These are phyloP conservation scores for Pythium dissimile DNA, from an alignment of 352 stramenopile species.

Conservation along the genomic window DNA sequence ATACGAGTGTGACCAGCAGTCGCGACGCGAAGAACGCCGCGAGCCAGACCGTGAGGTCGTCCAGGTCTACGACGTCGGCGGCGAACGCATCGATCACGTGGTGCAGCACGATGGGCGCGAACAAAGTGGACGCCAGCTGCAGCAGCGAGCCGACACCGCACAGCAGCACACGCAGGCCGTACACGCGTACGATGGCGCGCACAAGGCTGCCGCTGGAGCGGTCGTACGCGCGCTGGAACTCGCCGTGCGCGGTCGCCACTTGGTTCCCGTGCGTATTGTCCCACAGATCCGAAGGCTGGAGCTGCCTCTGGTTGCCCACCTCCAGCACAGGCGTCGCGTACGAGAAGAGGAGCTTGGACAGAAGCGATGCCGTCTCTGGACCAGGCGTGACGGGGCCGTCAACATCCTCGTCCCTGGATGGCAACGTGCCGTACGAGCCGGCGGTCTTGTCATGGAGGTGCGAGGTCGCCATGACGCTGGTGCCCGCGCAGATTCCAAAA, in stretches of 20 bases:
- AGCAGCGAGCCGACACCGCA: conserved; percentile 31
- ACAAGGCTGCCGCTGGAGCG: conserved; percentile 25
- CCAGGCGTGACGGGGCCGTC: not conserved
- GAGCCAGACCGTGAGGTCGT: conserved; percentile 27
- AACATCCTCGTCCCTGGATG: not conserved
- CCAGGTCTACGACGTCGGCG: conserved; percentile 23
- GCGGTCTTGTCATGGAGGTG: not conserved
- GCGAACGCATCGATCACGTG: conserved; percentile 39
- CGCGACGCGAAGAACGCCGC: conserved; percentile 39
- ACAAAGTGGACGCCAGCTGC: conserved; percentile 28
- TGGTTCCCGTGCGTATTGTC: conserved; percentile 29
- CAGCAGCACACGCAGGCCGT: conserved; percentile 25
- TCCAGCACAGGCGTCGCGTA: conserved; percentile 40
- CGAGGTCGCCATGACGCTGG: not conserved
- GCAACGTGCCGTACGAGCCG: not conserved
- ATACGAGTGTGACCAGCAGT: conserved; percentile 28
- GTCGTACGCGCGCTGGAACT: conserved; percentile 24
- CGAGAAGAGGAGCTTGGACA: conserved; percentile 38
- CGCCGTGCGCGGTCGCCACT: conserved; percentile 19
- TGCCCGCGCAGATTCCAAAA: no score
- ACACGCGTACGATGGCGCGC: conserved; percentile 21
- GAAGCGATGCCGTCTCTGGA: conserved; percentile 5
- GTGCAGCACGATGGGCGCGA: conserved; percentile 42
- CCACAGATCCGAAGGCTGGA: conserved; percentile 42
- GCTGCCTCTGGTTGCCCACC: conserved; percentile 37